Base-by-base conservation (phyloP, 2,329 filamentous ascomycete genomes). In the Fusarium brachygibbosum region DNA sequence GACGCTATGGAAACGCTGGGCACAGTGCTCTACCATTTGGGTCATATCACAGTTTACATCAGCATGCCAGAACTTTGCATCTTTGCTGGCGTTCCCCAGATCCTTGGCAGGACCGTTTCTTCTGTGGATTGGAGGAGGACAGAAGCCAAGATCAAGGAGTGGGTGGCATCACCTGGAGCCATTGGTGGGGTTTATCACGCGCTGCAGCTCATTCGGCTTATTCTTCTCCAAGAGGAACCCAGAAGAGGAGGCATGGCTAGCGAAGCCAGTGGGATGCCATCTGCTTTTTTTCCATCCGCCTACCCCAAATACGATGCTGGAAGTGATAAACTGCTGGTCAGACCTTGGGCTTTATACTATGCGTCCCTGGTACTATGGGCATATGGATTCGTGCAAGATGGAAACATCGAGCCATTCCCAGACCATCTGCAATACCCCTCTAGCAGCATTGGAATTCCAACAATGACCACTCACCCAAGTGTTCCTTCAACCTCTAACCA, bases 51-150 rank as follows among this genome's bases (percentile, higher is more conserved):
- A 3, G 73, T 75, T 25, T 74, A 75, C 28, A 75, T 75, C 41
- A 75, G 73, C 51, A 75, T 75, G 73, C 73, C 73, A 7, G 73
- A 75, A 49, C 73, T 75, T 38, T 75, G 73, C 45, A 75, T 75
- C 21, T 75, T 75, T 57, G 73, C 71, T 4, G 73, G 73, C 6
- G 73, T 75, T 6, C 63, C 62, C 0, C 73, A 75, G n/a, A 75
- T 75, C 8, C 70, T 75, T 9, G 73, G 73, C 14, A 72, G 73
- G 1, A 74, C 64, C 3, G 73, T 75, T n/a, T 73, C 73, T 4
- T 71, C 71, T 25, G 55, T 75, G 5, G 73, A 75, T 21, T 74
- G 73, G 73, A 73, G 72, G 35, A 69, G 73, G 13, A 75, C 73
- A 12, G 73, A 74, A 28, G 73, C 63, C 23, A 75, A 75, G 63